Base-by-base conservation (phyloP, 768 basidiomycete species). In the Chiua virens region DNA sequence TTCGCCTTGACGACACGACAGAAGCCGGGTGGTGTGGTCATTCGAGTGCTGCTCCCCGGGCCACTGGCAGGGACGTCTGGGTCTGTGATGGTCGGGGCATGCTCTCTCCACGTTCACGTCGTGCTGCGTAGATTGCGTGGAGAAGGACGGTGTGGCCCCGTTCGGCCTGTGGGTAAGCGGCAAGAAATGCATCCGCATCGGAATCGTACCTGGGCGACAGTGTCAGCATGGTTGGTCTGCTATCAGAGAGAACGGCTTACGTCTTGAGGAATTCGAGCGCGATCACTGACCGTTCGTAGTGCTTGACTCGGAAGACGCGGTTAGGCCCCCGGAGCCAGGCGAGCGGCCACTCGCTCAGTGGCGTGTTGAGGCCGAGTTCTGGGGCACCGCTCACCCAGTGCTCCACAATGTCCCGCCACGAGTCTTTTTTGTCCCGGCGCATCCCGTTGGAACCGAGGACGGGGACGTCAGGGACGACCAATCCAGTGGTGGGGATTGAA, bases 341-440 rank as follows among this genome's bases (percentile, higher is more conserved):
- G 10, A 25, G 14, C 4, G 50, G 50, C 54, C 54, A 55, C 13
- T 55, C 42, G 27, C 11, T 35, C 27, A 55, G 45, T 13, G 54
- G 49, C 4, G 34, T 44, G 18, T 48, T n/a, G 11, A 55, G 22
- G n/a, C 45, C 45, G 5, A 27, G 17, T 3, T 20, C 21, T 0
- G 50, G 54, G 10, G 17, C 30, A 1, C 49, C 41, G 4, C 21
- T 21, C 0, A 5, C 9, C 50, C 54, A 55, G 22, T 55, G 45
- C 17, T 28, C 13, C 41, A 55, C 17, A 0, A 55, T 54, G 22
- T 54, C 48, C 15, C 21, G 7, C 49, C 53, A 54, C 17, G 53
- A 45, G 14, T 54, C 47, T 2, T 11, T 34, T n/a, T 41, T 39
- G 5, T 38, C 39, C 10, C 30, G 22, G 11, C 41, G 44, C 4